Evolutionary conservation across 768 basidiomycete genomes (phyloP).

Genomic region (Hypholoma sublateritium): DNA sequence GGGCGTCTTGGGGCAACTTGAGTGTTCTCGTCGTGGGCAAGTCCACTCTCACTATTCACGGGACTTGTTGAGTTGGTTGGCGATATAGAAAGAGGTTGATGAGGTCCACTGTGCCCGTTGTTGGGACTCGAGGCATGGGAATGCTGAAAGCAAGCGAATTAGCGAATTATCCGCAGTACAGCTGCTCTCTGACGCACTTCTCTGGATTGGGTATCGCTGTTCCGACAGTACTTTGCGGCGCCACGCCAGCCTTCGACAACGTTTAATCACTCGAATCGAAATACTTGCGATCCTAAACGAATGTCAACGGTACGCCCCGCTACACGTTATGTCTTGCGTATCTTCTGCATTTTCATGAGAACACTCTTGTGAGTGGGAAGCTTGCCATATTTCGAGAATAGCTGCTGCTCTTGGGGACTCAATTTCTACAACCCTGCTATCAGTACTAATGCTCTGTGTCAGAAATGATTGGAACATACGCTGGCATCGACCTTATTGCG

Average conservation of each 20-base stretch:
- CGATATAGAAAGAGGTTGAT: conserved; percentile 65
- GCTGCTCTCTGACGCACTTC: conserved; percentile 57
- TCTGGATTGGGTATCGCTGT: conserved; percentile 98
- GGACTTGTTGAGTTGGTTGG: conserved; percentile 72
- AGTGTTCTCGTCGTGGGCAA: conserved; percentile 39
- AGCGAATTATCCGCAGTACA: conserved; percentile 11
- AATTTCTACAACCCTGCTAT: conserved; percentile 53
- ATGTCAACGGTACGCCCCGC: conserved; percentile 12
- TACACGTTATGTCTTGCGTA: conserved; percentile 22
- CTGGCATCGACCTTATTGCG: conserved; percentile 95
- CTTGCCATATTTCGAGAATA: conserved; percentile 94
- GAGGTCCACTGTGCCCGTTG: conserved; percentile 44
- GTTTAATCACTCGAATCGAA: conserved; percentile 99
- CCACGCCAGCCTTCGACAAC: conserved; percentile 90
- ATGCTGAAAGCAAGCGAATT: conserved; percentile 53
- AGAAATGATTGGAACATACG: conserved; percentile 45
- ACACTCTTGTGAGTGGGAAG: conserved; percentile 92
- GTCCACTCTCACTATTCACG: conserved; percentile 61
- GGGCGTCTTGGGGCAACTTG: conserved; percentile 29
- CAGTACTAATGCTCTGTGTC: conserved; percentile 1
- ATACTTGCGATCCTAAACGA: conserved; percentile 90
- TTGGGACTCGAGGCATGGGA: conserved; percentile 83
- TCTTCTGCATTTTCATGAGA: conserved; percentile 95
- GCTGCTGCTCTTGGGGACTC: conserved; percentile 88
- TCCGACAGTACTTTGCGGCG: conserved; percentile 84